phyloP scores from a whole-genome alignment of 2,329 filamentous ascomycete species.

The Metarhizium sp. region DNA sequence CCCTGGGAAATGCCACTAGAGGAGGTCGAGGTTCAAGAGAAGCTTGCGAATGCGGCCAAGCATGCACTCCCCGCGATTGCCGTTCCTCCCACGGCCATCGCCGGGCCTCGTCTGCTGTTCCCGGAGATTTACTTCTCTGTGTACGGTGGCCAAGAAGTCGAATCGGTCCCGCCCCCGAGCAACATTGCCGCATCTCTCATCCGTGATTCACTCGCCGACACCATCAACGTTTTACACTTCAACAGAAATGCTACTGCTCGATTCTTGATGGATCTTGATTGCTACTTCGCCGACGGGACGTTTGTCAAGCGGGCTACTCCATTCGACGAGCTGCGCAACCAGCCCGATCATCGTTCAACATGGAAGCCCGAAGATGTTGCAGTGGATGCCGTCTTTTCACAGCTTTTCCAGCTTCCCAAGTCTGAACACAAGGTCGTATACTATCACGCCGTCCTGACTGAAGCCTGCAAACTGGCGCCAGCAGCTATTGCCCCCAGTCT shows the following conservation, averaged over 20 bases:
- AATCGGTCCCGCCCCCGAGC: constrained; percentile 72
- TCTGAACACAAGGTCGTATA: constrained; percentile 93
- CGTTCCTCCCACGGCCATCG: constrained; percentile 65
- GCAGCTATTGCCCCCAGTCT: constrained; percentile 93
- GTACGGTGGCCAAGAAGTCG: constrained; percentile 75
- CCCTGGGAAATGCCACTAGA: constrained; percentile 57
- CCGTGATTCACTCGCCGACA: constrained; percentile 79
- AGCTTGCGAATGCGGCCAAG: constrained; percentile 52
- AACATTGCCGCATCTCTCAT: constrained; percentile 75
- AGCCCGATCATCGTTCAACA: constrained; percentile 56
- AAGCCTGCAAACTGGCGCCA: constrained; percentile 91
- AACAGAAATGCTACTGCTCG: constrained; percentile 83
- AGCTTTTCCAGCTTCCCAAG: constrained; percentile 77
- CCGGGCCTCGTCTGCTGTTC: constrained; percentile 69
- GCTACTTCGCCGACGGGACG: constrained; percentile 80
- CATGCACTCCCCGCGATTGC: constrained; percentile 68
- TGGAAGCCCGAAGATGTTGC: constrained; percentile 98
- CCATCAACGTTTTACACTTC: constrained; percentile 87
- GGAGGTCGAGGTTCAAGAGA: constrained; percentile 51
- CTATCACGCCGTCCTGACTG: constrained; percentile 90
- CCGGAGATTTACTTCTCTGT: constrained; percentile 93
- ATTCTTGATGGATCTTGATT: constrained; percentile 87
- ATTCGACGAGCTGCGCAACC: constrained; percentile 76
- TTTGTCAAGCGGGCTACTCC: constrained; percentile 91
- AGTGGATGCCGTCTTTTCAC: constrained; percentile 95